Evolutionary conservation across 148 eudicot species (phyloP).

Genomic region (Mesembryanthemum crystallinum): DNA sequence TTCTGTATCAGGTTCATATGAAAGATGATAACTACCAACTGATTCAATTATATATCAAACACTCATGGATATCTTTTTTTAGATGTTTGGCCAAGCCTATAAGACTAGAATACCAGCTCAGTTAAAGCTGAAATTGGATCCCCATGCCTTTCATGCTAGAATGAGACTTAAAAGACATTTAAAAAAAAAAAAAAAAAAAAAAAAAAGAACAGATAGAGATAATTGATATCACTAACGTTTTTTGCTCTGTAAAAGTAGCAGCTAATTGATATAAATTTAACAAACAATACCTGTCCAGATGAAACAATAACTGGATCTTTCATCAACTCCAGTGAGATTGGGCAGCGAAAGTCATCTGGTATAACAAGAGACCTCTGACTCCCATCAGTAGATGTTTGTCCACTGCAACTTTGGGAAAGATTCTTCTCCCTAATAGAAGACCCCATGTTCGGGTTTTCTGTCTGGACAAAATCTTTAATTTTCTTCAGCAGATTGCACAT

Average conservation of each 20-base stretch:
- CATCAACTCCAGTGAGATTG: conserved; percentile 91
- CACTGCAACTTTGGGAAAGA: conserved; percentile 38
- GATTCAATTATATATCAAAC: background rate
- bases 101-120: too few species aligned
- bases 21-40: background rate
- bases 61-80: too few species aligned
- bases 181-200: background rate
- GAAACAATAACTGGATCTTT: conserved; percentile 97
- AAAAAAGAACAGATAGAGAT: too few species aligned
- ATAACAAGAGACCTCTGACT: conserved; percentile 47
- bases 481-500: conserved; percentile 85
- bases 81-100: too few species aligned
- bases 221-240: too few species aligned
- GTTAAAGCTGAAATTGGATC: too few species aligned
- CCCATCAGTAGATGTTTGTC: conserved; percentile 46
- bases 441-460: conserved; percentile 60
- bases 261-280: background rate
- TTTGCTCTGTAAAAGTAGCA: background rate
- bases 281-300: conserved; percentile 75
- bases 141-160: too few species aligned
- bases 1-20: background rate
- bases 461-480: conserved; percentile 84
- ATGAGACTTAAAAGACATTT: background rate
- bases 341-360: conserved; percentile 96
- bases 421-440: conserved; percentile 46